These are phyloP conservation scores for Botrytis paeoniae DNA, from an alignment of 2,329 filamentous ascomycete genomes.

Conservation along the genomic window DNA sequence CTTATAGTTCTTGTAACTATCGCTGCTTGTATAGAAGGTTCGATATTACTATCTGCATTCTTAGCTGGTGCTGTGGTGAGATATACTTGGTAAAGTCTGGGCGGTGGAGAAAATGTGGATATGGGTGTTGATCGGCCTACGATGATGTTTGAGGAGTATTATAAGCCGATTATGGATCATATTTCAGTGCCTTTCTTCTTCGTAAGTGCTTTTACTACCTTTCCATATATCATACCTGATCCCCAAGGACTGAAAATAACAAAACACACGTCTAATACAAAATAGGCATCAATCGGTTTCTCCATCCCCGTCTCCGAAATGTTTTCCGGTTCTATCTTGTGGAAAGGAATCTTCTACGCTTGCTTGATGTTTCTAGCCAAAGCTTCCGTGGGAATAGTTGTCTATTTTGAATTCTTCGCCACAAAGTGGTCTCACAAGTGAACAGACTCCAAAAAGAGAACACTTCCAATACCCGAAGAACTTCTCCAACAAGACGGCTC, in stretches of 20 bases:
- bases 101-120: not conserved
- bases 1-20: conserved; percentile 6
- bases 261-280: not conserved
- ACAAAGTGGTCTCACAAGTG: not conserved
- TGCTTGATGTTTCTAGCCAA: conserved; percentile 37
- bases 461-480: not conserved
- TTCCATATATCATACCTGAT: not conserved
- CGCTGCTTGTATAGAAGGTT: conserved; percentile 16
- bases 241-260: fast-evolving
- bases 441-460: not conserved
- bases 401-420: conserved; percentile 27
- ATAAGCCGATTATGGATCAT: conserved; percentile 35
- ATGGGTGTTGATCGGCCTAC: conserved; percentile 10
- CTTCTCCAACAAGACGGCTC: not conserved
- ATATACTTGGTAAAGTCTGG: not conserved
- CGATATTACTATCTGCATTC: conserved; percentile 9
- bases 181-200: conserved; percentile 61
- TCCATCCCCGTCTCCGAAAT: conserved; percentile 14
- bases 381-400: conserved; percentile 49
- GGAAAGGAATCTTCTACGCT: conserved; percentile 57
- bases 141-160: conserved; percentile 34
- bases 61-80: conserved; percentile 13
- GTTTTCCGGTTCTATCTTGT: conserved; percentile 49
- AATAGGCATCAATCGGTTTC: conserved; percentile 18
- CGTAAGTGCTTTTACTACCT: conserved; percentile 42